Evolutionary conservation across 345 rosid species (phyloP).

Genomic region (Toxicodendron radicans): DNA sequence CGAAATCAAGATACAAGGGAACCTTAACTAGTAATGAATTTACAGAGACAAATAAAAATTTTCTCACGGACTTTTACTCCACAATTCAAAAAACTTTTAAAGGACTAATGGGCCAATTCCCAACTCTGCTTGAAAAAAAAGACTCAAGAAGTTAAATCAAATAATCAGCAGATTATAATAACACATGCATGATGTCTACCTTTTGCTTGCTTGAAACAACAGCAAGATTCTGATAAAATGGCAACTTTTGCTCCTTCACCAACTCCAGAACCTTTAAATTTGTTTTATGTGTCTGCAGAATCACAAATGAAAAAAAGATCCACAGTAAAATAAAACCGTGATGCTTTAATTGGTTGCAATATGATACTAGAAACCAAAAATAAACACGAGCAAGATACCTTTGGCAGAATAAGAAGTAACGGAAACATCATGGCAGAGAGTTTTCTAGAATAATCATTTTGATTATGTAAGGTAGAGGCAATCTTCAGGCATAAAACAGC

Average conservation of each 20-base stretch:
- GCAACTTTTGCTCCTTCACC: constrained; percentile 62
- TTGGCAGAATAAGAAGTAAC: constrained; percentile 61
- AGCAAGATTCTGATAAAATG: constrained; percentile 59
- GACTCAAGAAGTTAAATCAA: constrained; percentile 5
- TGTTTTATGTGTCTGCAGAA: constrained; percentile 60
- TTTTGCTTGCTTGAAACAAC: constrained; percentile 38
- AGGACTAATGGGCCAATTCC: not conserved
- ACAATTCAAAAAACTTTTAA: not conserved
- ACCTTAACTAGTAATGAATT: not conserved
- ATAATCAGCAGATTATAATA: constrained; percentile 19
- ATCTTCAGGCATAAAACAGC: constrained; percentile 51
- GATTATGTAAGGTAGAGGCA: constrained; percentile 45
- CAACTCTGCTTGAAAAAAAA: not conserved
- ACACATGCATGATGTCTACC: constrained; percentile 38
- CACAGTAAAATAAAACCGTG: not conserved
- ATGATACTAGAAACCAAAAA: constrained; percentile 8
- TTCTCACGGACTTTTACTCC: not conserved
- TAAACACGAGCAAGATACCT: constrained; percentile 43
- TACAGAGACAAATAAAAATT: not conserved
- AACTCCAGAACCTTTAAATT: constrained; percentile 59
- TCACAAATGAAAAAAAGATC: constrained; percentile 7
- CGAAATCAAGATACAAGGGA: not conserved
- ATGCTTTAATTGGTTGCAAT: not conserved
- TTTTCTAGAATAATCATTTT: constrained; percentile 46
- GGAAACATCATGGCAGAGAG: constrained; percentile 75